phyloP scores from a whole-genome alignment of 2,329 filamentous ascomycete genomes.

The Trichophyton equinum region DNA sequence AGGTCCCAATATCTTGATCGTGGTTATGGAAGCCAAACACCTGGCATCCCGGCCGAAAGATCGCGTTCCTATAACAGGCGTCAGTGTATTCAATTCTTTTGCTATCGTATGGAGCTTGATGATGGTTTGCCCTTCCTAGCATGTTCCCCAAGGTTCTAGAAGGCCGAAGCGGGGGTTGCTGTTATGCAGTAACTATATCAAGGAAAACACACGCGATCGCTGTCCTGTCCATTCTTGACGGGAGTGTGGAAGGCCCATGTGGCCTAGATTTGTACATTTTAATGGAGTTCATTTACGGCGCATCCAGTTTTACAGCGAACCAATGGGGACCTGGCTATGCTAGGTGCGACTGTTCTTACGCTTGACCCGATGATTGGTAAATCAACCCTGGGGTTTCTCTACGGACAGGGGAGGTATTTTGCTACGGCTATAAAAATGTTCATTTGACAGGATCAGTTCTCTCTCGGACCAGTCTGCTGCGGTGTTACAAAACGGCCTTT shows the following conservation, averaged over 20 bases:
- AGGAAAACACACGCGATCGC: conserved; percentile 13
- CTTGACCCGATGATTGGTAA: conserved; percentile 27
- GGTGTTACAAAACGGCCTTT: conserved; percentile 25
- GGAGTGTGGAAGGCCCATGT: conserved; percentile 14
- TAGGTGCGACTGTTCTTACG: conserved; percentile 18
- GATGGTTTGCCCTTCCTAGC: conserved; percentile 9
- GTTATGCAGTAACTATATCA: conserved; percentile 11
- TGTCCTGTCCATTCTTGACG: conserved; percentile 13
- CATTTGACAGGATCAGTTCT: conserved; percentile 31
- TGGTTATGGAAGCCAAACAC: background rate
- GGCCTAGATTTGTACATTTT: conserved; percentile 26
- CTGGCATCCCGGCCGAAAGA: background rate
- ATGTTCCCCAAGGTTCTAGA: conserved; percentile 18
- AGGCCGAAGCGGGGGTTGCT: conserved; percentile 14
- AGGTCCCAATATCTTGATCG: background rate
- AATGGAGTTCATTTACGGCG: conserved; percentile 22
- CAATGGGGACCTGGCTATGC: conserved; percentile 20
- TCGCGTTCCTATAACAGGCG: background rate
- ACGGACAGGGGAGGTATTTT: conserved; percentile 30
- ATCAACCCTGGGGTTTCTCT: conserved; percentile 24
- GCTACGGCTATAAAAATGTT: conserved; percentile 26
- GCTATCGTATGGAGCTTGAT: conserved; percentile 15
- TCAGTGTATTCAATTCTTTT: conserved; percentile 16
- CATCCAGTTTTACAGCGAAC: conserved; percentile 13
- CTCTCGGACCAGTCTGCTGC: conserved; percentile 21